Evolutionary conservation across 148 eudicot genomes (phyloP).

Genomic region (Rhododendron henanense): DNA sequence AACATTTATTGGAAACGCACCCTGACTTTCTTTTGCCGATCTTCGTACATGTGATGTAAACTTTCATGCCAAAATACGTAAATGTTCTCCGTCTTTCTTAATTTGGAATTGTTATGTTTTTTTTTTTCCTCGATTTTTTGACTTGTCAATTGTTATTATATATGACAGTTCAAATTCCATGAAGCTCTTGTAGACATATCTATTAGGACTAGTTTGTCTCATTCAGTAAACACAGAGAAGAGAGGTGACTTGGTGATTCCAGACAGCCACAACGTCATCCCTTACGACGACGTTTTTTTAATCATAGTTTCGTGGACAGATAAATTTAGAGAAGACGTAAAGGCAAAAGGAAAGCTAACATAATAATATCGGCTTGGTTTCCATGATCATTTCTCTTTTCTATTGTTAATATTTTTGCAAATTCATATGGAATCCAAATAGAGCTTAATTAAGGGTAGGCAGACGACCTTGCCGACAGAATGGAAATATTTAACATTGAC

Average conservation of each 20-base stretch:
- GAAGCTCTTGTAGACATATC: neutral
- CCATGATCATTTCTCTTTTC: neutral
- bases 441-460: neutral
- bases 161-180: neutral
- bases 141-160: too few relatives aligned
- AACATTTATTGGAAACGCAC: too few relatives aligned
- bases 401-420: neutral
- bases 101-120: too few relatives aligned
- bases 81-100: neutral
- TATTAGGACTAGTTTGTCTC: too few relatives aligned
- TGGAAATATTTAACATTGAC: neutral
- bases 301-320: neutral
- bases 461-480: neutral
- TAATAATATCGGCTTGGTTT: neutral
- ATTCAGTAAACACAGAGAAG: too few relatives aligned
- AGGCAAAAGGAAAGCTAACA: neutral
- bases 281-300: neutral
- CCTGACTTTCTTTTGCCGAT: neutral
- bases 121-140: too few relatives aligned
- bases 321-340: neutral
- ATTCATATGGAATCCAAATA: neutral
- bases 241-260: neutral
- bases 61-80: neutral
- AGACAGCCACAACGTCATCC: neutral
- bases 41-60: neutral